A percentile compares a stretch with the other conserved stretches of the same genome.
These are phyloP conservation scores for Cajanus cajan DNA, from an alignment of 306 rosid genomes.

Conservation along the genomic window DNA sequence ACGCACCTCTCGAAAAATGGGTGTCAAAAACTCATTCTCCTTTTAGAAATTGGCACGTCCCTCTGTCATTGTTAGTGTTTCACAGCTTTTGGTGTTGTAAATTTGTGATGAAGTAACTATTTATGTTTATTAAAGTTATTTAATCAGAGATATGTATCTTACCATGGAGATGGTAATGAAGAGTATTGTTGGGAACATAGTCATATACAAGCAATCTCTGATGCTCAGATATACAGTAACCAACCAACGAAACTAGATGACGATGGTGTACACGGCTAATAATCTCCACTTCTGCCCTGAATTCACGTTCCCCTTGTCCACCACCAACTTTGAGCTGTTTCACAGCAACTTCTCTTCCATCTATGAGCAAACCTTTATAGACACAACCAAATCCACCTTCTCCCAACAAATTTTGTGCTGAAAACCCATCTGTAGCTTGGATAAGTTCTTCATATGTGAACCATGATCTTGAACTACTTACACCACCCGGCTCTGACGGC, in stretches of 20 bases:
- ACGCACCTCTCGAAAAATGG: not conserved
- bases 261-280: slow-evolving; percentile 98
- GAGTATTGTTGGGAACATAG: slow-evolving; percentile 76
- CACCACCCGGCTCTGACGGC: slow-evolving; percentile 71
- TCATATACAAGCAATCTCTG: slow-evolving; percentile 94
- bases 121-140: slow-evolving; percentile 3
- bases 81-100: not conserved
- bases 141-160: slow-evolving; percentile 41
- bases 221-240: slow-evolving; percentile 85
- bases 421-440: slow-evolving; percentile 84
- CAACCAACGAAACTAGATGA: slow-evolving; percentile 94
- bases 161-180: slow-evolving; percentile 95
- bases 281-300: slow-evolving; percentile 96
- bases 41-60: not conserved
- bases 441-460: slow-evolving; percentile 79
- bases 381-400: slow-evolving; percentile 99
- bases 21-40: not conserved
- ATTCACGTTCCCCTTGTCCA: slow-evolving; percentile 97
- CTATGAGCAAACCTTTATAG: slow-evolving; percentile 74
- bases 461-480: slow-evolving; percentile 68
- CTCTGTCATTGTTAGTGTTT: not conserved
- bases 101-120: not conserved
- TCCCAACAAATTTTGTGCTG: slow-evolving; percentile 67
- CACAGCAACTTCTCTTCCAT: slow-evolving; percentile 93
- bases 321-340: slow-evolving; percentile 93